A percentile compares a stretch with the other conserved stretches of the same genome.
Conservation (phyloP, 2,329 filamentous ascomycete species). For the Phyllosticta paracitricarpa region DNA sequence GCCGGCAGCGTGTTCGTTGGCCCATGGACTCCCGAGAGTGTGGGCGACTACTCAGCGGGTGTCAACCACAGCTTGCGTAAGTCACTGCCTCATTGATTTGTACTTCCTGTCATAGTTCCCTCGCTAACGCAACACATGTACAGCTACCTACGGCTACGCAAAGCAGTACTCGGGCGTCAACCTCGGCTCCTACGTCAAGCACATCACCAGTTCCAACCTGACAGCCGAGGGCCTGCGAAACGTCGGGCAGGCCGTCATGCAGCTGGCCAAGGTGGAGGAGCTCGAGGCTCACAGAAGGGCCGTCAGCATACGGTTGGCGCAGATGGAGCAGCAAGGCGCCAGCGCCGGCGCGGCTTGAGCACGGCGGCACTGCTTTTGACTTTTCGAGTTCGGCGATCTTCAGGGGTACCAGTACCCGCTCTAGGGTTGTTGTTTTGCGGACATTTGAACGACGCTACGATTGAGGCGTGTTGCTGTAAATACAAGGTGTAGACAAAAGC, state of each 20-base stretch:
- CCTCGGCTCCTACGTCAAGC: constrained; percentile 89
- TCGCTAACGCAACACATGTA: background rate
- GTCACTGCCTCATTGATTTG: constrained; percentile 29
- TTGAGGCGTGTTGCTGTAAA: background rate
- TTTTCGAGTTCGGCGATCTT: background rate
- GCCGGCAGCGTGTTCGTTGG: constrained; percentile 95
- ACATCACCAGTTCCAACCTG: constrained; percentile 90
- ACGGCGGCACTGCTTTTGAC: background rate
- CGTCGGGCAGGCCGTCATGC: constrained; percentile 85
- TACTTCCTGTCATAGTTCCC: background rate
- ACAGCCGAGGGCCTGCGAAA: constrained; percentile 76
- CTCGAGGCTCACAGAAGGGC: constrained; percentile 82
- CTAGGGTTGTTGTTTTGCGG: too few species aligned
- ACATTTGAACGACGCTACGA: background rate
- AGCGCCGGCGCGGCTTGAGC: background rate
- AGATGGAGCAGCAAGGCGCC: background rate
- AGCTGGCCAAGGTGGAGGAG: constrained; percentile 86
- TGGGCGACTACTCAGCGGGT: constrained; percentile 94
- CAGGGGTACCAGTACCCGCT: too few species aligned
- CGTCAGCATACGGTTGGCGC: constrained; percentile 51
- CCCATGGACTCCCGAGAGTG: constrained; percentile 92
- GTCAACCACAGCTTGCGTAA: constrained; percentile 96
- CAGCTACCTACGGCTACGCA: constrained; percentile 93
- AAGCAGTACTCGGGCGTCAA: constrained; percentile 99
- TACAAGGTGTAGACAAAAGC: background rate